phyloP scores from a whole-genome alignment of 1,139 yeast genomes.

The Geotrichum macrosporum region DNA sequence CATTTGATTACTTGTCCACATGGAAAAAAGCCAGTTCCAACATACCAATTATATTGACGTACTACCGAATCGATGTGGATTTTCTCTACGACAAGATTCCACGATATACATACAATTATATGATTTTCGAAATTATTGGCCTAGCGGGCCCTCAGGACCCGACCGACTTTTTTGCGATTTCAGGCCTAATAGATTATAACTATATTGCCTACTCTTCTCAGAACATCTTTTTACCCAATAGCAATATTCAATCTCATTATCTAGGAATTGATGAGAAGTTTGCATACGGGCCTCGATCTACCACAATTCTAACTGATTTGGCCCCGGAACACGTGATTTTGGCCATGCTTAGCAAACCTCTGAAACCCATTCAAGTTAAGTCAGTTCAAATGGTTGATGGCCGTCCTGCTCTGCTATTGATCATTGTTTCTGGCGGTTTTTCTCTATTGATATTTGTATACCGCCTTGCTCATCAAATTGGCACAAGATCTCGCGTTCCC shows the following conservation, averaged over 20 bases:
- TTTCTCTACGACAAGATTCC: neutral
- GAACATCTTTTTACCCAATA: neutral
- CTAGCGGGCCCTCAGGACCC: neutral
- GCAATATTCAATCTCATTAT: neutral
- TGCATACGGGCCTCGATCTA: conserved; percentile 2
- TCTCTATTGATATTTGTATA: neutral
- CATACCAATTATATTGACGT: neutral
- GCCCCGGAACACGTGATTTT: conserved; percentile 7
- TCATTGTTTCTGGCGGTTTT: conserved; percentile 1
- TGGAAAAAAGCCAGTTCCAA: neutral
- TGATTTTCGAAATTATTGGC: neutral
- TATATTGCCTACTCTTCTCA: neutral
- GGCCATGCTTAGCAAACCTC: conserved; percentile 6
- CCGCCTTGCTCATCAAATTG: neutral
- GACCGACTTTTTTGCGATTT: neutral
- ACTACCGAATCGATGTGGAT: neutral
- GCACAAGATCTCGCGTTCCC: neutral
- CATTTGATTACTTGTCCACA: neutral
- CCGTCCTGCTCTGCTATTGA: conserved; percentile 4
- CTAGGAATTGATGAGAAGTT: conserved; percentile 1
- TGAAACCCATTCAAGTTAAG: neutral
- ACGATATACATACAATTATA: neutral
- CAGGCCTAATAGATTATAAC: neutral
- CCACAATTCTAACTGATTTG: conserved; percentile 1
- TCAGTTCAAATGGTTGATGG: conserved; percentile 7